Conservation (phyloP, 345 rosid genomes). For the Bruguiera sexangula region DNA sequence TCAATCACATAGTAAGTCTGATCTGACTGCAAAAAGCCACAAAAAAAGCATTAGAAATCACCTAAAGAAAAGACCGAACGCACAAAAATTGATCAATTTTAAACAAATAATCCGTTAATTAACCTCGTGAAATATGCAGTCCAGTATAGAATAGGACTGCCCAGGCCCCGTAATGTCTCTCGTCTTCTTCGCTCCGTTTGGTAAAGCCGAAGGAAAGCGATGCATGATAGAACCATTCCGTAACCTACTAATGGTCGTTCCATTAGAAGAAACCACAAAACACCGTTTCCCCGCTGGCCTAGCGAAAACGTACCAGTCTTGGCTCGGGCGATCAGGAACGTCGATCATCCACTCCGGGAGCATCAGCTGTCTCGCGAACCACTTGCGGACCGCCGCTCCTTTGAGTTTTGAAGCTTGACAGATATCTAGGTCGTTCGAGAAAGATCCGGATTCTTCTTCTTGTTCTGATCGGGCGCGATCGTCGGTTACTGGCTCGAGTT, state of each 20-base stretch:
- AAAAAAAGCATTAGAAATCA: neutral
- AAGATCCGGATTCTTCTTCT: constrained; percentile 24
- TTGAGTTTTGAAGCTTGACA: constrained; percentile 61
- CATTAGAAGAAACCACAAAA: constrained; percentile 72
- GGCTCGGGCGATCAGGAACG: constrained; percentile 61
- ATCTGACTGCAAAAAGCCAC: constrained; percentile 47
- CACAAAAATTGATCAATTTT: constrained; percentile 4
- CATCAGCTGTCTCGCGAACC: constrained; percentile 80
- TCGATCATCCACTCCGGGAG: constrained; percentile 95
- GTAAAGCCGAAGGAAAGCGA: constrained; percentile 79
- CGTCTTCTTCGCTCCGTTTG: constrained; percentile 65
- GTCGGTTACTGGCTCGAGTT: constrained; percentile 9
- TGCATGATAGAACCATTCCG: constrained; percentile 74
- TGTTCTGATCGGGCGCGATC: constrained; percentile 16
- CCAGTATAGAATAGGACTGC: constrained; percentile 75
- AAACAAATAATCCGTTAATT: neutral
- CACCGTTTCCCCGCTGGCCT: constrained; percentile 85
- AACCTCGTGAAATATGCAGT: constrained; percentile 97
- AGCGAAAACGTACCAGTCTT: constrained; percentile 67
- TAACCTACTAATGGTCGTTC: constrained; percentile 65
- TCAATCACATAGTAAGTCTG: constrained; percentile 93
- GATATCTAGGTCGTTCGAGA: constrained; percentile 46
- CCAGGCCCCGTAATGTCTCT: constrained; percentile 63
- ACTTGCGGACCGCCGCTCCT: constrained; percentile 71
- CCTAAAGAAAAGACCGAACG: neutral